Evolutionary conservation across 129 eudicot species (phyloP).

Genomic region (Pittosporum tobira): DNA sequence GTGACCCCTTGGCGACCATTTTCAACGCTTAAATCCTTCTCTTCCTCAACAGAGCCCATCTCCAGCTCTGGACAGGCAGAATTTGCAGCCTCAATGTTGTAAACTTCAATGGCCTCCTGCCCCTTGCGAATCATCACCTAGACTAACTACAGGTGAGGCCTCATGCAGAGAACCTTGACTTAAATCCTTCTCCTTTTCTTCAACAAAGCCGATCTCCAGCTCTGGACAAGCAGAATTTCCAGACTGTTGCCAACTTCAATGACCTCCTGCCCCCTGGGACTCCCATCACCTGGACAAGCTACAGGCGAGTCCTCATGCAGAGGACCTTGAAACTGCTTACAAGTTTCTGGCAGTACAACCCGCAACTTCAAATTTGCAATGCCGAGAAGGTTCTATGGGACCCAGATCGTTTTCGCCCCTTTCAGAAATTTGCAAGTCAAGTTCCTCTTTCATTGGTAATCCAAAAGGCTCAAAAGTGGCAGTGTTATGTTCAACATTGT

Average conservation of each 20-base stretch:
- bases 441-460: slow-evolving; percentile 9
- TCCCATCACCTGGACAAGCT: neutral
- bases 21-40: slow-evolving; percentile 1
- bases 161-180: no score
- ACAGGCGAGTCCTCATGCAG: neutral
- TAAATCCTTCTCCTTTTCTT: slow-evolving; percentile 9
- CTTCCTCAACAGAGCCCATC: slow-evolving; percentile 1
- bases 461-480: neutral
- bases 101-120: neutral
- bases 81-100: slow-evolving; percentile 2
- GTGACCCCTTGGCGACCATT: neutral
- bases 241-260: neutral
- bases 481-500: slow-evolving; percentile 4
- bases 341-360: slow-evolving; percentile 13
- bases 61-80: slow-evolving; percentile 13
- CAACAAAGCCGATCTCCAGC: neutral
- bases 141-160: no score
- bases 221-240: slow-evolving; percentile 1
- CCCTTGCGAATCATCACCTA: neutral
- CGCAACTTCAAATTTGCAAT: neutral
- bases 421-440: slow-evolving; percentile 7
- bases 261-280: neutral
- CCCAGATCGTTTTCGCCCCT: slow-evolving; percentile 2
- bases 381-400: slow-evolving; percentile 10
- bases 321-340: slow-evolving; percentile 1